Base-by-base conservation (phyloP, 164 flowering plant genomes). In the Aristolochia californica region DNA sequence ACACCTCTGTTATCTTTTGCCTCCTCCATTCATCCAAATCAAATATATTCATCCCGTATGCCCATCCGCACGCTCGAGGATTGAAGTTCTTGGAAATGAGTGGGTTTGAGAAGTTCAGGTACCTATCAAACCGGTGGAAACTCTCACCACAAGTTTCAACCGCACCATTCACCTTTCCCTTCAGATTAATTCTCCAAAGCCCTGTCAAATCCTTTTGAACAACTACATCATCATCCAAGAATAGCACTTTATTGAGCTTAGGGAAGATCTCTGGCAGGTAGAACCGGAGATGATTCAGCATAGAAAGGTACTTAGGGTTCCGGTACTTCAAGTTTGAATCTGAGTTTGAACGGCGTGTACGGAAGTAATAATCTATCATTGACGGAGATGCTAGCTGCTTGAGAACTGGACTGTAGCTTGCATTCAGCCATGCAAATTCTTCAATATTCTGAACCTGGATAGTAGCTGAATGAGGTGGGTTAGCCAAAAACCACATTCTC, bases 221-320 rank as follows among this genome's bases (percentile, higher is more conserved):
- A 16, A 93, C 97, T 58, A 87, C 63, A 64, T 93, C 99, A 73
- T 93, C 97, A 68, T 93, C 99, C 55, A 93, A 70, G 77, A 93
- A 89, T 24, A 93, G 73, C 56, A 93, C 86, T 64, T 89, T 93
- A 60, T 79, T 72, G 65, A 89, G 86, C 76, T 84, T 87, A 13
- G 99, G 97, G 65, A 84, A 93, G 26, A 89, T 75, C 76, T 89
- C 84, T 10, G 97, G 95, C 43, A 93, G 78, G 68, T 93, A 93
- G 70, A 93, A 93, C 2, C 97, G 83, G n/a, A 89, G 90, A 70
- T 93, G 99, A 68, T 93, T 93, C 63, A 93, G 60, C 63, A 89
- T 84, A n/a, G 99, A 93, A 21, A 89, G 75, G 73, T 89, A 89
- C 66, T 89, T 93, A 26, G 97, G 97, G 65, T 93, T 89, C 48